A percentile compares a stretch with the other conserved stretches of the same genome.
Evolutionary conservation across 805 yeast species (phyloP).

Genomic region (Ogataea minuta): DNA sequence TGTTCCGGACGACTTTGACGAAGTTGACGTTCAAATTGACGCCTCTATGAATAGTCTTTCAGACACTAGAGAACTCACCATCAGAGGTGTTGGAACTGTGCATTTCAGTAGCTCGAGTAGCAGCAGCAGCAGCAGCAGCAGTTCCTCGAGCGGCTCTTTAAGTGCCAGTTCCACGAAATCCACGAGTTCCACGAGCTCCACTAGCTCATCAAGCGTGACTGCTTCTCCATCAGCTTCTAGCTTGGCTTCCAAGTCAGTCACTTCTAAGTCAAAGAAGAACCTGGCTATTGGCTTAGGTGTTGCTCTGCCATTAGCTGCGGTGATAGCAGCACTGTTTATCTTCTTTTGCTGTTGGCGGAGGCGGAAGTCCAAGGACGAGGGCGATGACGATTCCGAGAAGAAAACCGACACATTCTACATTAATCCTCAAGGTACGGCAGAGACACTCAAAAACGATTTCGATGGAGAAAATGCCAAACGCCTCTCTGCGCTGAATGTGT

Average conservation of each 20-base stretch:
- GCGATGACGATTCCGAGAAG: slow-evolving; percentile 30
- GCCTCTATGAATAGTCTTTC: slow-evolving; percentile 33
- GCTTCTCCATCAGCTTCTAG: no score
- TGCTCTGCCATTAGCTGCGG: slow-evolving; percentile 65
- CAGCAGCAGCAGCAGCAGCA: slow-evolving; percentile 7
- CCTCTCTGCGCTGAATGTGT: slow-evolving; percentile 49
- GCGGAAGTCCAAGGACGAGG: slow-evolving; percentile 32
- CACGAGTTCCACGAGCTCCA: slow-evolving; percentile 24
- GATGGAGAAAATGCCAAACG: slow-evolving; percentile 33
- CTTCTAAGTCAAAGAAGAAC: slow-evolving; percentile 40
- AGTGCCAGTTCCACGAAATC: slow-evolving; percentile 33
- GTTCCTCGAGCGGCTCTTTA: slow-evolving; percentile 14
- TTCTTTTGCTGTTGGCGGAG: slow-evolving; percentile 58
- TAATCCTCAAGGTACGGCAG: slow-evolving; percentile 22
- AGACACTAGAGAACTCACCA: slow-evolving; percentile 46
- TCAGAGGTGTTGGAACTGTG: slow-evolving; percentile 48
- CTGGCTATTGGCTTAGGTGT: slow-evolving; percentile 91
- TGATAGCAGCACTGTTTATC: slow-evolving; percentile 47
- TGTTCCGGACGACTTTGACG: slow-evolving; percentile 52
- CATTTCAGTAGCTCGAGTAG: slow-evolving; percentile 21
- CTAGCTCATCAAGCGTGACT: slow-evolving; percentile 21
- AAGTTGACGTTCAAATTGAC: slow-evolving; percentile 42
- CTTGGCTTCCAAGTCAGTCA: no score
- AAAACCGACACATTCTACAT: slow-evolving; percentile 21
- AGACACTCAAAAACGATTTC: slow-evolving; percentile 27